Evolutionary conservation across 176 grass and related monocot species (phyloP).

Genomic region (Panicum miliaceum): DNA sequence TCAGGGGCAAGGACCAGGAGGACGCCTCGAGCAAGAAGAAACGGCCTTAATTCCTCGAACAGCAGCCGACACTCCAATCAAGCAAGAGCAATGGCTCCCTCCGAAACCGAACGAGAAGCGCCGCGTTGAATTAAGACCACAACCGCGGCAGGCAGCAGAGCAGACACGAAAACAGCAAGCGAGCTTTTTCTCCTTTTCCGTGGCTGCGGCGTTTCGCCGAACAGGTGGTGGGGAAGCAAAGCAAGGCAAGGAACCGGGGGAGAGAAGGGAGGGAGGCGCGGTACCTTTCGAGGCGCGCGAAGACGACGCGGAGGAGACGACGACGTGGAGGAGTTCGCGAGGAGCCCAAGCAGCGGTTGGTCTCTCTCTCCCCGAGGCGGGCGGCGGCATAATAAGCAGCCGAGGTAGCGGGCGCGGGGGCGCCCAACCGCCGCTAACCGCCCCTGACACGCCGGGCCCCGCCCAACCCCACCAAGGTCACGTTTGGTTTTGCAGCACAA

Average conservation of each 20-base stretch:
- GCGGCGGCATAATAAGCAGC: slow-evolving; percentile 35
- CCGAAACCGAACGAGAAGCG: not conserved
- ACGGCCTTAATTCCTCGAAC: not conserved
- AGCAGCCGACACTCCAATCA: not conserved
- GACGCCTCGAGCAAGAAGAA: not conserved
- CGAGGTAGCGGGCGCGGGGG: not conserved
- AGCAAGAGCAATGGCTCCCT: not conserved
- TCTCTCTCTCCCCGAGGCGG: not conserved
- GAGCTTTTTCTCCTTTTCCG: not conserved
- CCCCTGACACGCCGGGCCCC: slow-evolving; percentile 27
- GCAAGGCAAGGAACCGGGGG: not conserved
- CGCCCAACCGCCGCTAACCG: slow-evolving; percentile 52
- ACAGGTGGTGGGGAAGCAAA: slow-evolving; percentile 27
- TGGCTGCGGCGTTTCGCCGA: slow-evolving; percentile 36
- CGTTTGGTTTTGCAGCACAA: too few relatives aligned
- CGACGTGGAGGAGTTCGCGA: not conserved
- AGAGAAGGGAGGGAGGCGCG: not conserved
- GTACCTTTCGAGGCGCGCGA: slow-evolving; percentile 43
- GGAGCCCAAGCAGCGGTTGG: slow-evolving; percentile 37
- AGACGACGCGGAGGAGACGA: not conserved
- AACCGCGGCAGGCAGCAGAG: not conserved
- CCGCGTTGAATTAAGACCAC: not conserved
- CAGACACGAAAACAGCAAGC: not conserved
- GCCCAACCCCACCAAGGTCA: not conserved
- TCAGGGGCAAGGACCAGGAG: not conserved